Evolutionary conservation across 1,139 yeast species (phyloP), one percentile per base, ranked within the genome.

Genomic region (Pneumocystis murina): DNA sequence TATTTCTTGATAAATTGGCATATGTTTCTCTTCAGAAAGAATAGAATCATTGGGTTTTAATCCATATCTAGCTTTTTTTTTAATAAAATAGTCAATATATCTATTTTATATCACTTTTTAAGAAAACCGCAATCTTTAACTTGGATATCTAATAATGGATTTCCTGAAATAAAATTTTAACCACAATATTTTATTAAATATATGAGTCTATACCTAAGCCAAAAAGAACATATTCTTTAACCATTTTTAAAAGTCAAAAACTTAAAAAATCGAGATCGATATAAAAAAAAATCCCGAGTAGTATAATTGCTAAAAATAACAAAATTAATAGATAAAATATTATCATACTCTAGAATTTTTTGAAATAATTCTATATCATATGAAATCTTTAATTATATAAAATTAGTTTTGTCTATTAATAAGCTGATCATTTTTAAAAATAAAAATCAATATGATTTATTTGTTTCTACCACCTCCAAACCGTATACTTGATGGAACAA

Each of bases 1-100:
- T 8, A 65, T 67, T 76, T 91, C 97, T 66, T 82, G 85, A 75
- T 80, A 92, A 74, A 92, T 87, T 65, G 91, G 88, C 82, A 85
- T 77, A 78, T 89, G 97, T 76, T 85, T 82, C 69, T 84, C 91
- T 72, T 91, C 97, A 64, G 86, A 90, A 69, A 92, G 83, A 71
- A 92, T 90, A 69, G 98, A 98, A 75, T 92, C 97, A 75, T 94
- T 86, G 69, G 87, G 90, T 77, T 91, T 90, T 72, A 92, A 80
- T 61, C 76, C 84, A 78, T 92, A 92, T 78, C 90, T 90, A 66
- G 35, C n/a, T n/a, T 78, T 12, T 5, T 36, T 20, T 58, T 80
- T 58, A 58, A 71, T 91, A 80, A 78, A 84, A 89, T 58, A 78
- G 83, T 64, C 80, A 77, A 59, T 81, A 48, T 24, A 40, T n/a